Evolutionary conservation across 1,139 yeast genomes (phyloP), one percentile per base, ranked within the genome.

Genomic region (Yamadazyma oceani): DNA sequence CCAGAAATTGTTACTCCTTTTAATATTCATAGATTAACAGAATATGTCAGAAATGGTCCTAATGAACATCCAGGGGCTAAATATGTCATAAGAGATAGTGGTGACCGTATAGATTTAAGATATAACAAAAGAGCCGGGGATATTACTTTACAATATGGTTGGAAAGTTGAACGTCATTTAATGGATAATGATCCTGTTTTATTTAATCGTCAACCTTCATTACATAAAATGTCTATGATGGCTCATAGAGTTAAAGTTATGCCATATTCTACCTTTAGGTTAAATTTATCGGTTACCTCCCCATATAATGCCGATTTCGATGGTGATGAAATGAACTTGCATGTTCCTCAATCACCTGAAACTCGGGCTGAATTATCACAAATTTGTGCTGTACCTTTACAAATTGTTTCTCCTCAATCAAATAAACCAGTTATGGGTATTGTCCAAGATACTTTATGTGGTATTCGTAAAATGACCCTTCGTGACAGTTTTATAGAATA

Each of bases 171-270:
- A 64, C 89, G 99, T 63, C 99, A 92, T 62, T 78, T 92, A 55
- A 87, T 89, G 85, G 98, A 92, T 62, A 80, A 90, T 55, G 99
- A 92, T 60, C 97, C 98, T 2, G 98, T 92, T 24, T 77, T 92
- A 55, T 92, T 92, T 74, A 92, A 92, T 62, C 96, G 99, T 76
- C 99, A 94, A 70, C 98, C 99, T 37, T 92, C 98, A 25, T 75
- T 94, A 65, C 99, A 94, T 69, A 94, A 94, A 66, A 92, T 94
- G 97, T 89, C 97, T 44, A 94, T 94, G 98, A 94, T 94, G 98
- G 96, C 97, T n/a, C 99, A 94, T 62, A 80, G 97, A 68, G 98
- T 92, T 28, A 89, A 87, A 60, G 98, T 92, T 36, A 90, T 94
- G 96, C 99, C 99, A 11, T 94, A 90, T 60, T 90, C 97, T 4